phyloP scores from a whole-genome alignment of 2,329 filamentous ascomycete species.

The Nothopassalora personata region DNA sequence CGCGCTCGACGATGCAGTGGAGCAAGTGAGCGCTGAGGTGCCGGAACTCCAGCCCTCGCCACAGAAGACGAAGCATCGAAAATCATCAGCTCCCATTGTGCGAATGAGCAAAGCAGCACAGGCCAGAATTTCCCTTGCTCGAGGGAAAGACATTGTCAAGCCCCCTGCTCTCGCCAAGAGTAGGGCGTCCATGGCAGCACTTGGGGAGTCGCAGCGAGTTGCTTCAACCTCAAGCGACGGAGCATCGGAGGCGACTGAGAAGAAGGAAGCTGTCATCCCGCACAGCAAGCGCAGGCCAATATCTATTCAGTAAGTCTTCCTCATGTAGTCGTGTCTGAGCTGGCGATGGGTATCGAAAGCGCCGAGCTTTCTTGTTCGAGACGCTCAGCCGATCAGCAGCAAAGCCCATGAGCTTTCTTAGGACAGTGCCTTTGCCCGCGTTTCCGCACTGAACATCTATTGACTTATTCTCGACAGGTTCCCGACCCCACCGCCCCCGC shows the following conservation, averaged over 20 bases:
- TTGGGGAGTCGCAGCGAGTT: conserved; percentile 17
- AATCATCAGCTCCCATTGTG: conserved; percentile 26
- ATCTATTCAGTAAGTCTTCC: conserved; percentile 32
- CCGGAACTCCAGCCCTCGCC: conserved; percentile 30
- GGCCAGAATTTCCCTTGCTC: conserved; percentile 29
- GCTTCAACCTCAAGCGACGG: conserved; percentile 18
- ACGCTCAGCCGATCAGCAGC: too few species aligned
- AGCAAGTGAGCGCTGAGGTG: conserved; percentile 35
- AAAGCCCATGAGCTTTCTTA: too few species aligned
- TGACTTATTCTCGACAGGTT: conserved; percentile 26
- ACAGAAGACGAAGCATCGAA: conserved; percentile 22
- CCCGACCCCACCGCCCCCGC: conserved; percentile 41
- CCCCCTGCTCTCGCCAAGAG: conserved; percentile 14
- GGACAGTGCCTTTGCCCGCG: too few species aligned
- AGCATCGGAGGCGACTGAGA: conserved; percentile 6
- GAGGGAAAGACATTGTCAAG: conserved; percentile 23
- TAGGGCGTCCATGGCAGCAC: conserved; percentile 16
- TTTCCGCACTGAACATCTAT: too few species aligned
- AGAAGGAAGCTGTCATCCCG: conserved; percentile 29
- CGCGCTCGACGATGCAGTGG: conserved; percentile 48
- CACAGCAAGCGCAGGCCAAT: conserved; percentile 44
- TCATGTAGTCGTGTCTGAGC: too few species aligned
- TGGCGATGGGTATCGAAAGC: too few species aligned
- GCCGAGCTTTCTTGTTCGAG: too few species aligned
- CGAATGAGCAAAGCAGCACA: conserved; percentile 30